A percentile compares a stretch with the other conserved stretches of the same genome.
phyloP scores from a whole-genome alignment of 495 filamentous ascomycete species.

The Annulohypoxylon stygium region DNA sequence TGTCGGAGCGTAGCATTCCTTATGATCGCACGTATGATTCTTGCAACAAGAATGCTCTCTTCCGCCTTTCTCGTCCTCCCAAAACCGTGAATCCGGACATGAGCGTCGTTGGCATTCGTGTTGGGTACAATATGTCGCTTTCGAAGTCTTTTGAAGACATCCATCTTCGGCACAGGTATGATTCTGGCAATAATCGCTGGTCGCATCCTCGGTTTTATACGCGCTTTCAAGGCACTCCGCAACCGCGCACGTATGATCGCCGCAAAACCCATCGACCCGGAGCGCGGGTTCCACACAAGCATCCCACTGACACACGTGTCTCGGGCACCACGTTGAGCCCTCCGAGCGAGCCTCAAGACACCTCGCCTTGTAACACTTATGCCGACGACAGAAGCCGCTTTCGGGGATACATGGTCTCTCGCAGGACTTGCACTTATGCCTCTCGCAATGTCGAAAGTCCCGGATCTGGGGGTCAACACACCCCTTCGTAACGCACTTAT shows the following conservation, averaged over 20 bases:
- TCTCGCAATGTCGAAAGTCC: constrained; percentile 32
- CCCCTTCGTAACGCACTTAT: constrained; percentile 43
- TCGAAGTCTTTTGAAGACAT: constrained; percentile 20
- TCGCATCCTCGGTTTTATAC: background rate
- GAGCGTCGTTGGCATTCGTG: constrained; percentile 39
- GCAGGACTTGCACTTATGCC: constrained; percentile 36
- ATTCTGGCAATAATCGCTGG: constrained; percentile 21
- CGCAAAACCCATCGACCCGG: constrained; percentile 32
- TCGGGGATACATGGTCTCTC: constrained; percentile 38
- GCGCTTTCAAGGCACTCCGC: constrained; percentile 29
- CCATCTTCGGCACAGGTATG: constrained; percentile 36
- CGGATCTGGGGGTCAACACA: constrained; percentile 20
- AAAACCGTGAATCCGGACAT: constrained; percentile 35
- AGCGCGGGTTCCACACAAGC: constrained; percentile 37
- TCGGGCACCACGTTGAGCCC: constrained; percentile 34
- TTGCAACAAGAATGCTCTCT: constrained; percentile 38
- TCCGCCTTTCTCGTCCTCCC: constrained; percentile 20
- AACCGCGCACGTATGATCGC: constrained; percentile 36
- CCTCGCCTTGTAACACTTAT: constrained; percentile 34
- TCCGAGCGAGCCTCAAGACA: constrained; percentile 19
- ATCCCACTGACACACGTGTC: constrained; percentile 35
- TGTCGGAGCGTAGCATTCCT: constrained; percentile 26
- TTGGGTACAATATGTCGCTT: constrained; percentile 27
- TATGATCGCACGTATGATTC: constrained; percentile 32
- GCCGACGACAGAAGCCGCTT: constrained; percentile 39